Conservation (phyloP, 1,284 basidiomycete genomes). For the Moesziomyces sp. region DNA sequence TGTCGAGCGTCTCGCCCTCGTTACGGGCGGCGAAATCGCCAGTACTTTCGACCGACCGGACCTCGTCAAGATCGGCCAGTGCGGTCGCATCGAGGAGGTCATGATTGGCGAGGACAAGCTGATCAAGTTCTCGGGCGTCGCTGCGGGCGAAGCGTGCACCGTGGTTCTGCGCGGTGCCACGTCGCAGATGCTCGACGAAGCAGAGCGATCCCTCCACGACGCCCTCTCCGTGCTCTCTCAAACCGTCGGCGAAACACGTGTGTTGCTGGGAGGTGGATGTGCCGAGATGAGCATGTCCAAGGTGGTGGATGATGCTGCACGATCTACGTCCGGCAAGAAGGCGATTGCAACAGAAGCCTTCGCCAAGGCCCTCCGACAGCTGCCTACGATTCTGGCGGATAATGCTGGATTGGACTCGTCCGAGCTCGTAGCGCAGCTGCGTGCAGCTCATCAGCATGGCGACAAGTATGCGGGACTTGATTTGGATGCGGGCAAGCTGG, state of each 20-base stretch:
- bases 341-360: slow-evolving; percentile 95
- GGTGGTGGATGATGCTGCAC: slow-evolving; percentile 88
- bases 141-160: slow-evolving; percentile 98
- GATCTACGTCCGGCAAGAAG: slow-evolving; percentile 90
- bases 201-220: slow-evolving; percentile 96
- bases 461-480: slow-evolving; percentile 86
- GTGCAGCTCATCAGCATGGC: slow-evolving; percentile 95
- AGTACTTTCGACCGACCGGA: slow-evolving; percentile 95
- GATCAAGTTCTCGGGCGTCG: slow-evolving; percentile 98
- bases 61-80: slow-evolving; percentile 90
- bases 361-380: slow-evolving; percentile 83
- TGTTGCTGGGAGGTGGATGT: slow-evolving; percentile 94
- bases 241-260: slow-evolving; percentile 95
- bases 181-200: slow-evolving; percentile 98
- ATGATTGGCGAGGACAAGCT: slow-evolving; percentile 99
- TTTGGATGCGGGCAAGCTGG: slow-evolving; percentile 85
- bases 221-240: slow-evolving; percentile 96
- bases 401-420: slow-evolving; percentile 97
- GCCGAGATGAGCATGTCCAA: slow-evolving; percentile 98
- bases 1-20: slow-evolving; percentile 92
- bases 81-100: slow-evolving; percentile 96
- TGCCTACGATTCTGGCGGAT: slow-evolving; percentile 92
- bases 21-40: slow-evolving; percentile 97
- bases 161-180: slow-evolving; percentile 97
- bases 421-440: slow-evolving; percentile 88